phyloP scores from a whole-genome alignment of 345 rosid species.

The Linum trigynum region DNA sequence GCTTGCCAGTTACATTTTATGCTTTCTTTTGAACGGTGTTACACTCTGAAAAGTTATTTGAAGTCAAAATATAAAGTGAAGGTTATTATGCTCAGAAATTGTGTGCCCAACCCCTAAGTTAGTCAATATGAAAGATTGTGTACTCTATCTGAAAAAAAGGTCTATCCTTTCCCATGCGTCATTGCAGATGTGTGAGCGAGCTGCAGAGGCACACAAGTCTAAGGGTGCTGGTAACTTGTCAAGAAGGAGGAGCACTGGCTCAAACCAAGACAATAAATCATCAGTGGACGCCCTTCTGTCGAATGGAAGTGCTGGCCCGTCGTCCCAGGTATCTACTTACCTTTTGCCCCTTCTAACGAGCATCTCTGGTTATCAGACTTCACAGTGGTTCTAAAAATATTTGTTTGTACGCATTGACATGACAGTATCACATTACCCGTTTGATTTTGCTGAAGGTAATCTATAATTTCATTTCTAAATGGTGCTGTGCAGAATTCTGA shows the following conservation, averaged over 20 bases:
- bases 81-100: no score
- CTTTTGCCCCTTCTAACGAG: background rate
- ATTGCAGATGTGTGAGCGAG: conserved; percentile 91
- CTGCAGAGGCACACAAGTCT: conserved; percentile 81
- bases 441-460: background rate
- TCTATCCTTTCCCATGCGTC: conserved; percentile 23
- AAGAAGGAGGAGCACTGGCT: background rate
- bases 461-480: conserved; percentile 3
- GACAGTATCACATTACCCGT: no score
- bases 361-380: background rate
- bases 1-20: background rate
- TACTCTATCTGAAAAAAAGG: conserved; percentile 51
- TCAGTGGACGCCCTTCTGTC: background rate
- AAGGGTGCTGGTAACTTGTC: background rate
- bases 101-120: no score
- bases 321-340: conserved; percentile 47
- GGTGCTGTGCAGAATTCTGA: conserved; percentile 51
- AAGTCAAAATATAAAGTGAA: no score
- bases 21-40: no score
- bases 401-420: no score
- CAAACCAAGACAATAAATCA: background rate
- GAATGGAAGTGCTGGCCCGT: conserved; percentile 25
- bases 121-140: no score
- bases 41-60: no score
- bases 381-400: no score